Conservation (phyloP, 2,329 filamentous ascomycete genomes). For the Cordyceps fumosorosea region DNA sequence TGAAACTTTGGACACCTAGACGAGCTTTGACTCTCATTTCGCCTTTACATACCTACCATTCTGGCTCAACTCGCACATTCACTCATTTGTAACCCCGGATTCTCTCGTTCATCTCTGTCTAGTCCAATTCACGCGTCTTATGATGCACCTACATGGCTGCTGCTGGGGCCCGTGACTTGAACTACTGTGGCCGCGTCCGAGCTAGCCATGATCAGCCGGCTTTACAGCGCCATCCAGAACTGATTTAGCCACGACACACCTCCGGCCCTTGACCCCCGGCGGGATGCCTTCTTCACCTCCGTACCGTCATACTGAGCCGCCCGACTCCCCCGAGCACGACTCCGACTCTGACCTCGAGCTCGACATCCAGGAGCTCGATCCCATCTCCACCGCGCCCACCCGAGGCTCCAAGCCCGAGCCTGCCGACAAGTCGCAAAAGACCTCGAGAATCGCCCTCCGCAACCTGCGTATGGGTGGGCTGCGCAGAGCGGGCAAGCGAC, state of each 20-base stretch:
- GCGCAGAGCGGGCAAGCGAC: slow-evolving; percentile 49
- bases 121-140: not conserved
- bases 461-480: slow-evolving; percentile 61
- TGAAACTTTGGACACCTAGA: slow-evolving; percentile 3
- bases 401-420: slow-evolving; percentile 25
- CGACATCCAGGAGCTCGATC: slow-evolving; percentile 74
- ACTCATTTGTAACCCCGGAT: not conserved
- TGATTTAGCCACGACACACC: slow-evolving; percentile 10
- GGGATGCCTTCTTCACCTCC: slow-evolving; percentile 52
- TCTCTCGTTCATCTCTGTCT: not conserved
- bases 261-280: slow-evolving; percentile 19
- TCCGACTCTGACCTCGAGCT: slow-evolving; percentile 69
- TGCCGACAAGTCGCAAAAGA: slow-evolving; percentile 33
- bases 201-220: slow-evolving; percentile 12
- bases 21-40: not conserved
- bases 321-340: slow-evolving; percentile 59
- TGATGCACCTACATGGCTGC: slow-evolving; percentile 2
- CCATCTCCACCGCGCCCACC: slow-evolving; percentile 37
- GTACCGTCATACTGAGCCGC: slow-evolving; percentile 51
- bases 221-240: slow-evolving; percentile 20
- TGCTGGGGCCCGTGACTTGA: slow-evolving; percentile 13
- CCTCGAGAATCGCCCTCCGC: slow-evolving; percentile 62
- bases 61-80: not conserved
- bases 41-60: not conserved
- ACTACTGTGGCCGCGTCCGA: slow-evolving; percentile 8